A percentile compares a stretch with the other conserved stretches of the same genome.
Evolutionary conservation across 2,329 filamentous ascomycete species (phyloP).

Genomic region (Aspergillus jensenii): DNA sequence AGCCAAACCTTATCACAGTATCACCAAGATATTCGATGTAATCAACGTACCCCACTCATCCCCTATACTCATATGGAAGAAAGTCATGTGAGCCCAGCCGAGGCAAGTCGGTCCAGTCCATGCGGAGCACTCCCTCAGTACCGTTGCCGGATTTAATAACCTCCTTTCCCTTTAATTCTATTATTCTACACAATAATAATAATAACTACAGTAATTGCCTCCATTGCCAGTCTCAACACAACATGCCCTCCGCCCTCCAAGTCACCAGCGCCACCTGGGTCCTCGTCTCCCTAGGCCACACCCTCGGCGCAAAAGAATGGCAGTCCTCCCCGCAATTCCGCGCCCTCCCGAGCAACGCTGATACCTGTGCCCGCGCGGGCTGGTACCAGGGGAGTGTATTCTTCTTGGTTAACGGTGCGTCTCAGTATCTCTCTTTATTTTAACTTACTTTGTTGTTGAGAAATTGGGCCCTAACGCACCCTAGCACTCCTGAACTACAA

Average conservation of each 20-base stretch:
- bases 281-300: conserved; percentile 19
- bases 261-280: conserved; percentile 17
- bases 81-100: too few relatives aligned
- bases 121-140: too few relatives aligned
- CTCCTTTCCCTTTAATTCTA: not conserved
- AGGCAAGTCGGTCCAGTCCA: too few relatives aligned
- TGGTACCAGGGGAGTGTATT: conserved; percentile 29
- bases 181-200: not conserved
- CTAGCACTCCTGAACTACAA: conserved; percentile 14
- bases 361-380: conserved; percentile 22
- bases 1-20: too few relatives aligned
- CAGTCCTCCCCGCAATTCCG: conserved; percentile 20
- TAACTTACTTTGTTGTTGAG: not conserved
- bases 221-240: not conserved
- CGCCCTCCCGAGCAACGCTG: conserved; percentile 22
- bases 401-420: conserved; percentile 22
- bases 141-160: too few relatives aligned
- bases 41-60: too few relatives aligned
- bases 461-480: not conserved
- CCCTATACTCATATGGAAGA: too few relatives aligned
- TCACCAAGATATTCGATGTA: too few relatives aligned
- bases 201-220: not conserved
- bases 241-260: conserved; percentile 16
- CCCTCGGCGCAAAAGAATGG: conserved; percentile 19
- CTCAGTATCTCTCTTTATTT: not conserved